phyloP scores from a whole-genome alignment of 2,329 filamentous ascomycete genomes.

The Pyrenophora tritici-repentis region DNA sequence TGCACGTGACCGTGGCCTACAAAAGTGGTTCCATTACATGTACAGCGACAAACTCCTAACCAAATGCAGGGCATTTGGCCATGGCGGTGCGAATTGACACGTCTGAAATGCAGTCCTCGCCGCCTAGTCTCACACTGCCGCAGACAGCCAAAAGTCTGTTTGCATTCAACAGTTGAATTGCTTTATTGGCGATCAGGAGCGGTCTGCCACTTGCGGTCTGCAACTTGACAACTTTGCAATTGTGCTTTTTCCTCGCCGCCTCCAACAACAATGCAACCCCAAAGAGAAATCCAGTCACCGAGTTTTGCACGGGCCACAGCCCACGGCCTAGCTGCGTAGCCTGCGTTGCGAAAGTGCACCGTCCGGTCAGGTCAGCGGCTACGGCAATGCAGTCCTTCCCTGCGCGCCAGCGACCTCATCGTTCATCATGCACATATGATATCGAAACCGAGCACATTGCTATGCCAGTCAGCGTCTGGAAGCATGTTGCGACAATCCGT shows the following conservation, averaged over 20 bases:
- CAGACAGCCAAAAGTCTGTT: neutral
- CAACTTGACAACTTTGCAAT: constrained; percentile 11
- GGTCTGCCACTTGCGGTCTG: constrained; percentile 22
- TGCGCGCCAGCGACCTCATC: constrained; percentile 3
- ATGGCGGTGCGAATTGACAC: constrained; percentile 6
- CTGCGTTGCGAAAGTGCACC: too few species aligned
- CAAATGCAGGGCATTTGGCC: constrained; percentile 2
- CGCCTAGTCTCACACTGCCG: neutral
- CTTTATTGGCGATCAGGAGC: constrained; percentile 18
- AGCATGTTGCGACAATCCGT: constrained; percentile 21
- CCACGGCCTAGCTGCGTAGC: neutral
- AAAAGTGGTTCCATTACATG: constrained; percentile 15
- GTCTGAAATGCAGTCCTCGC: constrained; percentile 2
- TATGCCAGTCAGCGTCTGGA: constrained; percentile 8
- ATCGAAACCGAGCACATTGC: constrained; percentile 14
- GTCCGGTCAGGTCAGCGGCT: constrained; percentile 10
- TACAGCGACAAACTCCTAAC: constrained; percentile 11
- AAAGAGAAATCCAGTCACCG: constrained; percentile 4
- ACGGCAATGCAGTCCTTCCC: neutral
- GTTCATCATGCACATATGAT: constrained; percentile 12
- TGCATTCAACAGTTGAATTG: constrained; percentile 13
- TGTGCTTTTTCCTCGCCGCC: constrained; percentile 6
- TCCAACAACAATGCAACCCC: constrained; percentile 1
- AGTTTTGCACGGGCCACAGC: constrained; percentile 6
- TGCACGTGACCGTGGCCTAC: constrained; percentile 7